Base-by-base conservation (phyloP, 371 early-diverging fungal species). In the Rhizopus delemar region DNA sequence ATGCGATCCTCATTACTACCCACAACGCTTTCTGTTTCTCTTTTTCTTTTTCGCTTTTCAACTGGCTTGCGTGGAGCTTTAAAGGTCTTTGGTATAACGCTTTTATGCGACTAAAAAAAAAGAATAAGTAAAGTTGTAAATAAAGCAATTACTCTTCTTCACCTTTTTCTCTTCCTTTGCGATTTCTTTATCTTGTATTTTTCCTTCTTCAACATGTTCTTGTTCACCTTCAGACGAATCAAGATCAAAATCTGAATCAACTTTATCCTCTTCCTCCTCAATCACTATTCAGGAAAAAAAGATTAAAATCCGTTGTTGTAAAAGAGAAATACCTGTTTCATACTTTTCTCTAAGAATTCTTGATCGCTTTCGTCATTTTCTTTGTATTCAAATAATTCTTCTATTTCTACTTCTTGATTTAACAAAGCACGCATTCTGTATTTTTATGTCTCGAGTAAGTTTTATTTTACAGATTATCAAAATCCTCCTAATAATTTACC, bases 171-270 rank as follows among this genome's bases (percentile, higher is more conserved):
- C 86, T 41, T 80, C 79, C 31, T 65, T 59, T n/a, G 60, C 74
- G 7, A 86, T 72, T 33, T 75, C 64, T 22, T 68, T 70, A 50
- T 83, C 75, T 33, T 74, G 73, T 22, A 48, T 59, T 22, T 74
- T 70, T 8, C 80, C 86, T 46, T 81, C 78, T n/a, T 74, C 75
- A 13, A 76, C 77, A 15, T 77, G 75, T 49, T 72, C 78, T 55
- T 78, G 78, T 51, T 85, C 86, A 13, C 84, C 86, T 51, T 86
- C 86, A 9, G 81, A 80, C 35, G 80, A 80, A 50, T 81, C 78
- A 4, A 70, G 52, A 51, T 86, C 81, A 60, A 87, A 85, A 46
- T 85, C 87, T 43, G 87, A 85, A 66, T 87, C 87, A 0, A 85
- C 63, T 28, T 75, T 68, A 65, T 87, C 84, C 29, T 80, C 86